Percentiles rank a stretch among this genome's conserved stretches.
phyloP scores from a whole-genome alignment of 2,329 filamentous ascomycete genomes.

The Apiospora marii region DNA sequence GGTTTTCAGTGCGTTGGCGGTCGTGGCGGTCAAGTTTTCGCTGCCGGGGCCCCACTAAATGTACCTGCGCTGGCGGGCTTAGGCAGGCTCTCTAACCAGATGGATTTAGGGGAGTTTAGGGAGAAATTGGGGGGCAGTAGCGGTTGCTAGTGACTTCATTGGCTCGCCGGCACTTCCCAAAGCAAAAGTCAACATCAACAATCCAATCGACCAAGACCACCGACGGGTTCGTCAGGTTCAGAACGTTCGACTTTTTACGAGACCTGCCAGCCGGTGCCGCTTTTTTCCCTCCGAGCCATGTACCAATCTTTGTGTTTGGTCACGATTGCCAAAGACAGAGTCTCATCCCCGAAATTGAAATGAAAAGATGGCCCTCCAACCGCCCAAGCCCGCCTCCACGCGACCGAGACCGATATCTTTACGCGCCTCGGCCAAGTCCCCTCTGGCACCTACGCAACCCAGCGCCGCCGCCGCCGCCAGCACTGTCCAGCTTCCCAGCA shows the following conservation, averaged over 20 bases:
- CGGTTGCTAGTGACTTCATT: not conserved
- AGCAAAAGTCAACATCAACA: conserved; percentile 21
- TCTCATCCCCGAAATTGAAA: conserved; percentile 1
- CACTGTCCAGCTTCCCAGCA: conserved; percentile 6
- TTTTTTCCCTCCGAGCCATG: not conserved
- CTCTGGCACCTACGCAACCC: conserved; percentile 3
- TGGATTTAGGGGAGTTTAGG: conserved; percentile 12
- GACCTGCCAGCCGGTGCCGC: not conserved
- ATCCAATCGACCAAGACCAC: not conserved
- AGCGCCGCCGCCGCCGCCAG: not conserved
- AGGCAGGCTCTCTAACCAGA: conserved; percentile 6
- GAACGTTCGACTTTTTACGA: not conserved
- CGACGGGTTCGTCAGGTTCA: not conserved
- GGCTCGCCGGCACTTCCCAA: conserved; percentile 11
- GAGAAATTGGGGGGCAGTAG: not conserved
- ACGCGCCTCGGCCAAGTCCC: conserved; percentile 5
- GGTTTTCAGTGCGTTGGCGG: not conserved
- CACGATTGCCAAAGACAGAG: conserved; percentile 12
- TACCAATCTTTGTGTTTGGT: not conserved
- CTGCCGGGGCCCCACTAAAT: not conserved
- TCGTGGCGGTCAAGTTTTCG: not conserved
- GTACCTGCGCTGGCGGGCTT: not conserved
- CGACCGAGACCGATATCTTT: conserved; percentile 15
- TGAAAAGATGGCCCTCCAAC: conserved; percentile 8
- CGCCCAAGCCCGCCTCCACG: not conserved